Base-by-base conservation (phyloP, 345 rosid genomes). In the Hypericum androsaemum region DNA sequence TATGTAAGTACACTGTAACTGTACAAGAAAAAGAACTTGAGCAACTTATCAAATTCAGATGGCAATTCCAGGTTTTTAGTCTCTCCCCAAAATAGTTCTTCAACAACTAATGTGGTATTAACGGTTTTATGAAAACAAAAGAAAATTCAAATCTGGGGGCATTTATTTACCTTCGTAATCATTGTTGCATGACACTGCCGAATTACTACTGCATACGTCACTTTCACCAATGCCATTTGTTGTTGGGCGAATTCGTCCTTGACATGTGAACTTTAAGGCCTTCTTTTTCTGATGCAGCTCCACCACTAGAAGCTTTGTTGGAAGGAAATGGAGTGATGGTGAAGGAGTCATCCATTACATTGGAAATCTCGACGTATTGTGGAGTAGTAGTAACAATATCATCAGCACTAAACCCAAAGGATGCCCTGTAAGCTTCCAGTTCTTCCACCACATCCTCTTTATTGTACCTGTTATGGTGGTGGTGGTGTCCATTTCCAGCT, bases 351-450 rank as follows among this genome's bases (percentile, higher is more conserved):
- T 89, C 95, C 49, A 56, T 70, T 17, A 86, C 84, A 64, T 86
- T 77, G 57, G 88, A 68, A 41, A 86, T 80, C 79, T 89, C 95
- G 35, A 86, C 95, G 63, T 89, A 89, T 36, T 86, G 88, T 36
- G 82, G 16, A 22, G 95, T 89, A 10, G n/a, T n/a, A n/a, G 84
- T 78, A 35, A 80, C 74, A 45, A 89, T 78, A 68, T 89, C 95
- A 63, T 89, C 97, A 6, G 97, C 90, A 47, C 97, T 89, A 63
- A 89, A 89, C 56, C 97, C 97, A 74, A 89, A 89, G 39, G 97
- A 89, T 52, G 97, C 97, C 72, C 95, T 80, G 60, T 86, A 89
- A 17, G 97, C 95, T 82, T 86, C 97, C 15, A 75, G 46, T 54
- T 89, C 95, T 71, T 89, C n/a, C n/a, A n/a, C 97, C 53, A 71